Evolutionary conservation across 2,329 filamentous ascomycete genomes (phyloP), one percentile per base, ranked within the genome.

Genomic region (Coniochaeta sp.): DNA sequence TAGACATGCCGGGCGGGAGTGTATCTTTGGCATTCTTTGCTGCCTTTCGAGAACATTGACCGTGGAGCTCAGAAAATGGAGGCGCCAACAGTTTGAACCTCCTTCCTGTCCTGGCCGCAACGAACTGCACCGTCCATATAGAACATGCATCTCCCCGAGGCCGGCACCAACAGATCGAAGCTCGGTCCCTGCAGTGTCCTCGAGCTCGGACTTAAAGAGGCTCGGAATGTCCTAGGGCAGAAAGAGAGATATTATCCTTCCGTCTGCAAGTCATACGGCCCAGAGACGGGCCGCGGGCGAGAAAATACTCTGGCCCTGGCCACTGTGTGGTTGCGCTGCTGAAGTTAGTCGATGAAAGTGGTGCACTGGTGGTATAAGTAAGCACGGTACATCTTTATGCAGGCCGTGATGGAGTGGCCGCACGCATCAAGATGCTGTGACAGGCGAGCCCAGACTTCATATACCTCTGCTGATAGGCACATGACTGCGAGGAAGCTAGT

Each of bases 381-480:
- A 42, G 38, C 38, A 42, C 38, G 38, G 38, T 42, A 26, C 38
- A 42, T 42, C 20, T 26, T 42, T 42, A 42, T 42, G 38, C 38
- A 26, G 5, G 22, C n/a, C n/a, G 12, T 14, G 3, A 26, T 14
- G 6, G 35, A 40, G 35, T 9, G n/a, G n/a, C n/a, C 20, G 14
- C 16, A 22, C n/a, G 4, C 10, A 13, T 26, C 20, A 42, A 6
- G 8, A 26, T 18, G 20, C 13, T 26, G 38, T n/a, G 22, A n/a
- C 38, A 42, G 20, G 18, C 33, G 33, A 38, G 33, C 22, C 33
- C 33, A 22, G 38, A 13, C 12, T 13, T 8, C 9, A 22, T 4
- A 14, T 22, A 42, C n/a, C 12, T 26, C 26, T 6, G n/a, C 14
- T 26, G 14, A 24, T 24, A 3, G 20, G 13, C 38, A 42, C 38